Evolutionary conservation across 2,329 filamentous ascomycete species (phyloP).

Genomic region (Fusarium tanahbumbuense): DNA sequence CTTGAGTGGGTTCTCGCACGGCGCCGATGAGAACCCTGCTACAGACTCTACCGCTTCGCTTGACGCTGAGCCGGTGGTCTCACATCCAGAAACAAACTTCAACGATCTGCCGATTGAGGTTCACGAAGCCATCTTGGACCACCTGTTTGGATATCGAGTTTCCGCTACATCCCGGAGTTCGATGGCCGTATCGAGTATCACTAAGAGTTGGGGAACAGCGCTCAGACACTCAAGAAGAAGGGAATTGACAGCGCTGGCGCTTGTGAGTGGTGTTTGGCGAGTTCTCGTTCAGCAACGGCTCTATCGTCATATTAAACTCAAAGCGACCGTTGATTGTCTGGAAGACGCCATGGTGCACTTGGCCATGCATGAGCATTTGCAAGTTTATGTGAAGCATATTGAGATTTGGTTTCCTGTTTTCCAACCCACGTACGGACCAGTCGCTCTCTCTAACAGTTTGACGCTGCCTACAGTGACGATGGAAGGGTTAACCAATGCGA

Average conservation of each 20-base stretch:
- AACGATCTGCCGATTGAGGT: conserved; percentile 74
- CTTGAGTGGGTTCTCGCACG: conserved; percentile 42
- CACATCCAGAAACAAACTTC: conserved; percentile 52
- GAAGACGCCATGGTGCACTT: conserved; percentile 72
- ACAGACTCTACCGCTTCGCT: conserved; percentile 30
- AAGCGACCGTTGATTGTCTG: conserved; percentile 74
- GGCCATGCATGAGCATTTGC: conserved; percentile 66
- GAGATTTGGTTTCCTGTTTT: conserved; percentile 85
- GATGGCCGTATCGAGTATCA: conserved; percentile 63
- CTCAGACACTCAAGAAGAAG: conserved; percentile 75
- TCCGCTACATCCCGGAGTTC: conserved; percentile 69
- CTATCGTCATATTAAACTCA: conserved; percentile 80
- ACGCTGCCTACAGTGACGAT: conserved; percentile 65
- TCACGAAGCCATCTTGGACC: conserved; percentile 77
- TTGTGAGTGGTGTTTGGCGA: conserved; percentile 73
- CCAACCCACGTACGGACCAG: conserved; percentile 63
- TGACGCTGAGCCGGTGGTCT: conserved; percentile 31
- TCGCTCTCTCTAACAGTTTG: conserved; percentile 57
- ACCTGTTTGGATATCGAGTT: conserved; percentile 75
- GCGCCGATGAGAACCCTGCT: conserved; percentile 31
- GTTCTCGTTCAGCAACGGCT: conserved; percentile 76
- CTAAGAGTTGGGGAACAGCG: conserved; percentile 72
- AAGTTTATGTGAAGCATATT: conserved; percentile 74
- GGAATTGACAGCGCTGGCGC: conserved; percentile 73
- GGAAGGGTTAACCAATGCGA: conserved; percentile 67